phyloP scores from a whole-genome alignment of 441 rosid genomes.

The Syzygium syzygioides region DNA sequence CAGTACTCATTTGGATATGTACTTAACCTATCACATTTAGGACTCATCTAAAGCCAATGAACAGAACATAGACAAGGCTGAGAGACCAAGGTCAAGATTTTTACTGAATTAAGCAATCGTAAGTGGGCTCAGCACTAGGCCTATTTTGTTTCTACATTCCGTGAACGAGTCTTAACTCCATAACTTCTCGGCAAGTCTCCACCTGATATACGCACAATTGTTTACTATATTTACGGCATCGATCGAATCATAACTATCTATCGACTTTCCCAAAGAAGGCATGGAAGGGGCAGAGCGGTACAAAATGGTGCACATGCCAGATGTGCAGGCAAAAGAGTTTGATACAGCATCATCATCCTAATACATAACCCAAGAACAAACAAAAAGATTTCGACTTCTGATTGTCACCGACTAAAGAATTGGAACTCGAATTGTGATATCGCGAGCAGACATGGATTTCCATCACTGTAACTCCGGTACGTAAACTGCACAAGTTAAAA shows the following conservation, averaged over 20 bases:
- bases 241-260: neutral
- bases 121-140: neutral
- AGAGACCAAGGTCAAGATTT: neutral
- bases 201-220: neutral
- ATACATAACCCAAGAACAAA: neutral
- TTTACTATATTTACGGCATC: neutral
- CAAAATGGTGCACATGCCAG: neutral
- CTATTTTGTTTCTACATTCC: neutral
- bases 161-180: neutral
- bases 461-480: neutral
- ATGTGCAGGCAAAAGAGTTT: neutral
- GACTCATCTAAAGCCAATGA: neutral
- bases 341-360: neutral
- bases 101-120: neutral
- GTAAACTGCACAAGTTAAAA: neutral
- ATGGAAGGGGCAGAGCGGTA: neutral
- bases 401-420: neutral
- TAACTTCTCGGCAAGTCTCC: neutral
- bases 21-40: neutral
- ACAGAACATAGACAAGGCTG: neutral
- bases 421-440: neutral
- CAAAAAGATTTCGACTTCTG: neutral
- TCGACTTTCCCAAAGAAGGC: neutral
- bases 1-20: neutral
- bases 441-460: neutral